Evolutionary conservation across 2,329 filamentous ascomycete genomes (phyloP), one percentile per base, ranked within the genome.

Genomic region (Botrytis porri): DNA sequence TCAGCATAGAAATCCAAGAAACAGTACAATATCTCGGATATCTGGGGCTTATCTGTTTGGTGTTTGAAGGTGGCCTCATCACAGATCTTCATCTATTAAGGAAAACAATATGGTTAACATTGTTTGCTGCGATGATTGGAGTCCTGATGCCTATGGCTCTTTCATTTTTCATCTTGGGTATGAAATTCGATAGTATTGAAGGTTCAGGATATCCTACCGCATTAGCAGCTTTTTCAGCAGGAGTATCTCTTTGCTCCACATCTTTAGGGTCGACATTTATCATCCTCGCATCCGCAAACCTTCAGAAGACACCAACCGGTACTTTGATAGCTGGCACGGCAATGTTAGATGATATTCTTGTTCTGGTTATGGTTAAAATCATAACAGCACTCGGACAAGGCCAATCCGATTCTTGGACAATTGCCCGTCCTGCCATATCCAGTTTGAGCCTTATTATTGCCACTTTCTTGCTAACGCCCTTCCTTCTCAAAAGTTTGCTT

Each of bases 361-460:
- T 69, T 18, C 70, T 72, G 25, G 63, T 72, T 29, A 72, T 72
- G 70, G 62, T 72, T 25, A 69, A 72, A 37, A 69, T 72, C 9
- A 51, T 72, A 25, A 72, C 48, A 18, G 70, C 62, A 35, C 39
- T 69, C 4, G 70, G 70, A 20, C 70, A 48, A 43, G 51, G 48
- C 39, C 70, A 72, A 48, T 59, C 70, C 7, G 25, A 60, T 22
- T 39, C 10, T 5, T 72, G 70, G 70, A 60, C 25, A n/a, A 72
- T 69, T 39, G 70, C 41, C 37, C 62, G 70, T 12, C 70, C 70
- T 37, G 70, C 70, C 7, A 41, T 72, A 45, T 72, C 70, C 1
- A 69, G 70, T 18, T 39, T 72, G 5, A 20, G 62, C 7, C 70
- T 72, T 32, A 60, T 72, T 37, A 6, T 59, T 32, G 62, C 43